Evolutionary conservation across 2,329 filamentous ascomycete genomes (phyloP), one percentile per base, ranked within the genome.

Genomic region (Trichophyton schoenleinii): DNA sequence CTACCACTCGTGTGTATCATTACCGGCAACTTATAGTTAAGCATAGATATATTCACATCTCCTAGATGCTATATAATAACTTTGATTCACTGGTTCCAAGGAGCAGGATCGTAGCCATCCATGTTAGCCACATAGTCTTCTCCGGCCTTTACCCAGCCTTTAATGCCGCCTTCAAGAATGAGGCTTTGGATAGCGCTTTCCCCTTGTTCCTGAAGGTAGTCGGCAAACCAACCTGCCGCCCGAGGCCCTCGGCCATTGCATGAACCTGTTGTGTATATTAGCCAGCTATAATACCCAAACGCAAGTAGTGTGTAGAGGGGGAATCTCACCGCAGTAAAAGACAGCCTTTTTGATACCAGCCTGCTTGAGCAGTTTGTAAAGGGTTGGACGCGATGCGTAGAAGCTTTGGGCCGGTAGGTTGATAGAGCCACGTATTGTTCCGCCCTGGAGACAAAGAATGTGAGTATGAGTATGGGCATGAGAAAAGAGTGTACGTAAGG

Each of bases 351-450:
- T 68, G 7, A 75, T 67, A 0, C 66, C 66, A 9, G 69, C 70
- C 25, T 65, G 66, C 6, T 65, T 64, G 2, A 75, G 65, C 18
- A 77, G 61, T 1, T 63, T 60, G 61, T 74, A 73, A 13, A 77
- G 48, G 0, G 71, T 72, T 25, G 74, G 69, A 5, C 77, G 63
- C 0, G 70, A 69, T 6, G 67, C 69, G 61, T 74, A 75, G 2
- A 77, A 63, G 60, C 69, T 75, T 64, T 77, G 74, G 0, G 74
- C 74, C 1, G 73, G 74, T 0, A 76, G 68, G 61, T 77, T 77
- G 22, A 87, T 74, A 0, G 83, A 84, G 1, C 78, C 79, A 7
- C 73, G 72, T 60, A 87, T 80, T 0, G 83, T 85, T 46, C 83
- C 84, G 28, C 85, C 84, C 81, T 82, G n/a, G 13, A 22, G 9